Evolutionary conservation across 225 moss, liverwort and hornwort genomes (phyloP), one percentile per base, ranked within the genome.

Genomic region (Anthoceros angustus): DNA sequence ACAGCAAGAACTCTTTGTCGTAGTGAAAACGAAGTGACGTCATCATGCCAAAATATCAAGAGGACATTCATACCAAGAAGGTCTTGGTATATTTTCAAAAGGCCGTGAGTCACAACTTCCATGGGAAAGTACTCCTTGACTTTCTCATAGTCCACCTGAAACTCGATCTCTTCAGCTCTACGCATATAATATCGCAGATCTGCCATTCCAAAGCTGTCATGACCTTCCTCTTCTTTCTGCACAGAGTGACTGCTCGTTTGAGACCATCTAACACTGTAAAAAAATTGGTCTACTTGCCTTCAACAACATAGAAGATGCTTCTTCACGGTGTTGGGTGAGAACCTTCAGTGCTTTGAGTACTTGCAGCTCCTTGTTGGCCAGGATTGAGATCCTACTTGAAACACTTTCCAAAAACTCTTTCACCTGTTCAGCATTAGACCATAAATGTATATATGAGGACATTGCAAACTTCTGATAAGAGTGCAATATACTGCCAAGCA

Each of bases 41-140:
- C 11, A 68, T 8, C 67, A 43, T 25, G 38, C 10, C 24, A 45
- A 68, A 38, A 8, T 20, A 38, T 39, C 3, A 26, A 25, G 10
- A 41, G 7, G 21, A 38, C 15, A 10, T 15, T 15, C 32, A 43
- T 68, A 94, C 93, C 95, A 85, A 98, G 73, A 68, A 98, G 73
- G 68, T 89, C 82, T 79, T 98, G 91, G 72, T 92, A 92, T 41
- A 98, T 92, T 75, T 87, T 86, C 69, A 98, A 77, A 67, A 98
- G 86, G 69, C 92, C 95, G 76, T 83, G 73, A 4, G 87, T 89
- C 76, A 92, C 92, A 67, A 88, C 80, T 71, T 87, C 88, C 61
- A 98, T 76, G 39, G 95, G 95, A 48, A 98, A 98, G 70, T 91
- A 98, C 66, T 89, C 86, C 82, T 86, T 98, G 50, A 98, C 79